Percentiles rank a stretch among this genome's conserved stretches.
phyloP scores from a whole-genome alignment of 2,329 filamentous ascomycete species.

The Colletotrichum viniferum region DNA sequence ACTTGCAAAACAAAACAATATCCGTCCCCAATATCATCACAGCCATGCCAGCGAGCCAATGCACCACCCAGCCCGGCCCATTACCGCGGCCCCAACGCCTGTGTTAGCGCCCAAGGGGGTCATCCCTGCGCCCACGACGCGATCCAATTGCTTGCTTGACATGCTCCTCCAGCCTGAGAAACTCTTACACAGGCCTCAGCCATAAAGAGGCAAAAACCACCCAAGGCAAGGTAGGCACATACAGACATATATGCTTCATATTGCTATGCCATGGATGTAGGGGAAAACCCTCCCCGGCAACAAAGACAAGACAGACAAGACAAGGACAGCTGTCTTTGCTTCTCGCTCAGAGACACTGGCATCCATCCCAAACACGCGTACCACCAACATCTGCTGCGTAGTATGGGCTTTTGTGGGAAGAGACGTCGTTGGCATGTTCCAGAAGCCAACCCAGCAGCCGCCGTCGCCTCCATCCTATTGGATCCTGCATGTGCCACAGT shows the following conservation, averaged over 20 bases:
- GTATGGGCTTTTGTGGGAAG: neutral
- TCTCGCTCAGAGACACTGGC: neutral
- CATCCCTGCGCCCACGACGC: conserved; percentile 2
- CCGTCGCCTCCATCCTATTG: neutral
- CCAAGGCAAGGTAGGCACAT: neutral
- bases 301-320: neutral
- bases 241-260: neutral
- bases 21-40: neutral
- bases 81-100: conserved; percentile 3
- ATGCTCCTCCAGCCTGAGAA: neutral
- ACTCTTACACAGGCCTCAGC: neutral
- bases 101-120: conserved; percentile 14
- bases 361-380: neutral
- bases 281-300: neutral
- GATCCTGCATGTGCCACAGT: neutral
- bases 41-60: neutral
- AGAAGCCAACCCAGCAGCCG: conserved; percentile 11
- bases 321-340: neutral
- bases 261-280: neutral
- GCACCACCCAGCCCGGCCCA: conserved; percentile 1
- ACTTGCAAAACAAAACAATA: neutral
- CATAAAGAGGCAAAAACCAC: neutral
- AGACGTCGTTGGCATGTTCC: conserved; percentile 10
- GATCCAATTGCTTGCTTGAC: conserved; percentile 17
- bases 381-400: neutral